Conservation (phyloP, 208 protist genomes). For the Trichomonas vaginalis region DNA sequence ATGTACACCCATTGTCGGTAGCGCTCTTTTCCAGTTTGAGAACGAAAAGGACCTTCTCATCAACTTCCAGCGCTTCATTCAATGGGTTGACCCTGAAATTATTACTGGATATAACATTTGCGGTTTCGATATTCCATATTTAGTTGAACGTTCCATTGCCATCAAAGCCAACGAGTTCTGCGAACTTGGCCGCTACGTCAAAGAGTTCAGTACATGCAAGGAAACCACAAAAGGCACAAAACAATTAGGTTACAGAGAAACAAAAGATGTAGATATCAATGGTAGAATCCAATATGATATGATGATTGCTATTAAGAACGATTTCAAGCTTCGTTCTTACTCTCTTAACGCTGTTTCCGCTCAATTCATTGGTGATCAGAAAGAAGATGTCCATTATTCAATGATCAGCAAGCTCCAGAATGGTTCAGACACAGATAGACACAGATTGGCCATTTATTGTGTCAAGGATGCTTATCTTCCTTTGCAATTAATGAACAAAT, state of each 20-base stretch:
- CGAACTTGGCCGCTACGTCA: conserved; percentile 19
- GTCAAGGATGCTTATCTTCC: conserved; percentile 64
- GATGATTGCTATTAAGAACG: conserved; percentile 78
- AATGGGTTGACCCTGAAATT: conserved; percentile 57
- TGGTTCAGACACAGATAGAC: conserved; percentile 77
- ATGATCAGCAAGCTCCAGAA: conserved; percentile 77
- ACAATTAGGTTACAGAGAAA: conserved; percentile 85
- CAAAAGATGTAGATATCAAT: conserved; percentile 80
- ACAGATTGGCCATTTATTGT: conserved; percentile 91
- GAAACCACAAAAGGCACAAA: conserved; percentile 84
- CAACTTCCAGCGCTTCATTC: conserved; percentile 61
- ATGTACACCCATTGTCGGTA: conserved; percentile 29
- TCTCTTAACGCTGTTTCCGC: conserved; percentile 91
- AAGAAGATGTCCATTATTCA: conserved; percentile 97
- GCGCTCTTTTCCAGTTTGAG: conserved; percentile 50
- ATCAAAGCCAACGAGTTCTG: conserved; percentile 57
- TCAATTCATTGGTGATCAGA: conserved; percentile 94
- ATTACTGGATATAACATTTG: conserved; percentile 91
- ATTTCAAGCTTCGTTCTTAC: conserved; percentile 97
- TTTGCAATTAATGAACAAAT: conserved; percentile 77
- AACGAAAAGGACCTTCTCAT: conserved; percentile 72
- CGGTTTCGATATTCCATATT: conserved; percentile 98
- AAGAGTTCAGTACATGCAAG: conserved; percentile 40
- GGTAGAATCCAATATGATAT: conserved; percentile 88
- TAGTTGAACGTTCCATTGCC: conserved; percentile 72